phyloP scores from a whole-genome alignment of 1,139 yeast species.

The Suhomyces yuchorum region DNA sequence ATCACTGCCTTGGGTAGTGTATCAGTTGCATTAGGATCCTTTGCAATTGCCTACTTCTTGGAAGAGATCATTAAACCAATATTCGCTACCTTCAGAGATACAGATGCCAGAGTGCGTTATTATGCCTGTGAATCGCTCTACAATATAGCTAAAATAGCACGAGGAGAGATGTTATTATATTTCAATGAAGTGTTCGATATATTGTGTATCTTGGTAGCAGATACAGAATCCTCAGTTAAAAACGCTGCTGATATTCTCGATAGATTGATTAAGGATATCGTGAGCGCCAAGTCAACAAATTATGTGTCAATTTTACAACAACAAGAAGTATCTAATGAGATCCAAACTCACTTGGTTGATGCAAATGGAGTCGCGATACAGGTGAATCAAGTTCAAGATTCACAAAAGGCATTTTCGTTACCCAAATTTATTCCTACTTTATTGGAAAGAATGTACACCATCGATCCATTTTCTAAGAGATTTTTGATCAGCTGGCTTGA shows the following conservation, averaged over 20 bases:
- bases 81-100: conserved; percentile 93
- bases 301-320: conserved; percentile 80
- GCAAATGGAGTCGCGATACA: conserved; percentile 60
- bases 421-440: conserved; percentile 88
- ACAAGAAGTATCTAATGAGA: conserved; percentile 47
- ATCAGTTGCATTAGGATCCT: conserved; percentile 50
- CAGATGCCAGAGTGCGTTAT: conserved; percentile 92
- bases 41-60: conserved; percentile 61
- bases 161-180: conserved; percentile 88
- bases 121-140: conserved; percentile 97
- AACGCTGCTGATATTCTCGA: conserved; percentile 96
- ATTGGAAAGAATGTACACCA: conserved; percentile 87
- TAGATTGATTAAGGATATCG: conserved; percentile 88
- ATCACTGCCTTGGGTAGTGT: conserved; percentile 54
- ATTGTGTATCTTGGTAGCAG: conserved; percentile 86
- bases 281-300: conserved; percentile 90
- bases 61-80: conserved; percentile 92
- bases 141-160: conserved; percentile 94
- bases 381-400: conserved; percentile 61
- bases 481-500: conserved; percentile 93
- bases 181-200: conserved; percentile 96
- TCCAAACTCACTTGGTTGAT: conserved; percentile 48
- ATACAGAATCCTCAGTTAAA: conserved; percentile 86
- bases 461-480: conserved; percentile 89
- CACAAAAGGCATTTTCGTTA: conserved; percentile 77